A percentile compares a stretch with the other conserved stretches of the same genome.
phyloP scores from a whole-genome alignment of 257 asterid genomes.

The Solanum sejunctum region DNA sequence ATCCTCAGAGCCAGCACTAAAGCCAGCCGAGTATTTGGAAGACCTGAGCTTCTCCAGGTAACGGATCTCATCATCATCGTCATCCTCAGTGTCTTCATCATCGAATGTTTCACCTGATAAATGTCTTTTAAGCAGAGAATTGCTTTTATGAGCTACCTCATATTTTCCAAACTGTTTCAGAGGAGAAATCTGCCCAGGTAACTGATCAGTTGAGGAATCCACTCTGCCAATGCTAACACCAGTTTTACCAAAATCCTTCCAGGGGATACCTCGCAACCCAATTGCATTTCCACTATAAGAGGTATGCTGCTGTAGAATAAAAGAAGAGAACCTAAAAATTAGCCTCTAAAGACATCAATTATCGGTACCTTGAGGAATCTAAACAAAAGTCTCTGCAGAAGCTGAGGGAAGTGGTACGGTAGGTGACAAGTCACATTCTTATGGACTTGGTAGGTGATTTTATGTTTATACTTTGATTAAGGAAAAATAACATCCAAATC shows the following conservation, averaged over 20 bases:
- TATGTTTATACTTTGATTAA: background rate
- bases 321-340: background rate
- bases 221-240: slow-evolving; percentile 34
- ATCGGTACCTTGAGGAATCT: background rate
- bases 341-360: background rate
- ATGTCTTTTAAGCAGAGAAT: slow-evolving; percentile 23
- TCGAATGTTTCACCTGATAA: slow-evolving; percentile 24
- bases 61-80: slow-evolving; percentile 59
- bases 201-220: slow-evolving; percentile 15
- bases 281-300: slow-evolving; percentile 13
- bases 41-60: slow-evolving; percentile 60
- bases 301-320: slow-evolving; percentile 25
- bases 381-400: background rate
- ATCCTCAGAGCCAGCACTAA: slow-evolving; percentile 26
- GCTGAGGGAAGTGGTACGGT: background rate
- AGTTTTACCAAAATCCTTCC: slow-evolving; percentile 61
- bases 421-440: background rate
- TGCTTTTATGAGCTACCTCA: slow-evolving; percentile 26
- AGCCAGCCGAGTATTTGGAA: slow-evolving; percentile 21
- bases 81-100: slow-evolving; percentile 30
- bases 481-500: background rate
- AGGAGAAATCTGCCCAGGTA: slow-evolving; percentile 12
- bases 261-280: slow-evolving; percentile 52
- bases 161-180: slow-evolving; percentile 18
- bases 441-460: background rate